phyloP scores from a whole-genome alignment of 1,284 basidiomycete species.

The Naganishia albida region DNA sequence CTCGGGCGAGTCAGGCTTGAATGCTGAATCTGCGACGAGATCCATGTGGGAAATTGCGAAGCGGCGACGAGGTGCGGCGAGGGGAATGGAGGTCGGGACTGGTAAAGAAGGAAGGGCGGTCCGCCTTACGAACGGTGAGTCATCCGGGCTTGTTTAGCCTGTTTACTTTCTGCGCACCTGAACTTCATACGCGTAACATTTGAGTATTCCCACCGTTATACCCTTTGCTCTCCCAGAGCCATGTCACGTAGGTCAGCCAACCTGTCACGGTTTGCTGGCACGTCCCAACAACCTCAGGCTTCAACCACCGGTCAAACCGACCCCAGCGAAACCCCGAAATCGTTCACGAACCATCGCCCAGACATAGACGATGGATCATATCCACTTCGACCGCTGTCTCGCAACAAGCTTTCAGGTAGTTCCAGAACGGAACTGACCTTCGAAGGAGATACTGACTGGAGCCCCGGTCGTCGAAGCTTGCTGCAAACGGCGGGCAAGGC shows the following conservation, averaged over 20 bases:
- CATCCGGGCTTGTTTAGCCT: no score
- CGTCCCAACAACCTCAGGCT: not conserved
- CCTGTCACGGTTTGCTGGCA: conserved; percentile 11
- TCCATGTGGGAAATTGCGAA: not conserved
- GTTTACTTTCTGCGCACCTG: no score
- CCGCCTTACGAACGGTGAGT: no score
- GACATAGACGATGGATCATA: conserved; percentile 5
- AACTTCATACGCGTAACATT: not conserved
- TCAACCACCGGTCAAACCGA: not conserved
- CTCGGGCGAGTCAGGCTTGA: not conserved
- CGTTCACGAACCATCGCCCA: not conserved
- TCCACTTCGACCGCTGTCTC: conserved; percentile 16
- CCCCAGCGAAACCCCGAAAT: not conserved
- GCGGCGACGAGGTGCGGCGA: not conserved
- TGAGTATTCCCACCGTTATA: not conserved
- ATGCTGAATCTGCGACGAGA: conserved; percentile 4
- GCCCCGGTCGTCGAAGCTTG: not conserved
- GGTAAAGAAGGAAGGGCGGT: not conserved
- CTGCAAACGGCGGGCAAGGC: not conserved
- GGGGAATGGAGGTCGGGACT: no score
- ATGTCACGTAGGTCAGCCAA: conserved; percentile 26
- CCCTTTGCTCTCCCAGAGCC: not conserved
- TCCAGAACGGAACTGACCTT: not conserved
- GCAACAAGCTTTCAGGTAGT: not conserved
- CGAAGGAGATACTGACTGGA: not conserved